Conservation (phyloP, 805 yeast species). For the Ogataea kodamae region DNA sequence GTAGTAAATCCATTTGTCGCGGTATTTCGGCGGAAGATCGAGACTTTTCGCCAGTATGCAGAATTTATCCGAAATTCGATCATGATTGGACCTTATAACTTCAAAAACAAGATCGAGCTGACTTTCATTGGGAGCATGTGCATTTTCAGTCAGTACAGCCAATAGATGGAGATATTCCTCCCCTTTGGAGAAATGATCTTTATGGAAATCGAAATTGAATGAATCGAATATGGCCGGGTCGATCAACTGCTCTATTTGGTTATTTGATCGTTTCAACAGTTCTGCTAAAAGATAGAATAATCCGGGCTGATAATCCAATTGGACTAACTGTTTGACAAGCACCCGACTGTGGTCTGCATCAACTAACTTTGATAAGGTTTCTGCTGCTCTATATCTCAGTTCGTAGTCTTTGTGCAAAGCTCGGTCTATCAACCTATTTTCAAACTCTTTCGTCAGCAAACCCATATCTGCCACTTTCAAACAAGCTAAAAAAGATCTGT, state of each 20-base stretch:
- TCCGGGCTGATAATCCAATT: constrained; percentile 1
- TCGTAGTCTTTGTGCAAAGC: constrained; percentile 39
- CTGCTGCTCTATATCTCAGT: constrained; percentile 40
- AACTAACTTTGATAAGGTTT: constrained; percentile 29
- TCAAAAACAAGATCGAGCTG: constrained; percentile 26
- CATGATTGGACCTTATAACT: constrained; percentile 27
- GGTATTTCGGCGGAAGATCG: constrained; percentile 16
- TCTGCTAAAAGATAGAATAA: constrained; percentile 24
- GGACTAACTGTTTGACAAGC: constrained; percentile 1
- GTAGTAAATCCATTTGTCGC: constrained; percentile 35
- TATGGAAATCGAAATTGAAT: constrained; percentile 33
- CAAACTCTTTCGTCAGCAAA: constrained; percentile 26
- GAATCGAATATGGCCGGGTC: constrained; percentile 1
- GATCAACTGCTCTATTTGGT: too few relatives aligned
- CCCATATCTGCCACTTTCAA: constrained; percentile 15
- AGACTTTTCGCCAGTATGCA: constrained; percentile 25
- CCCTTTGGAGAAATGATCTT: constrained; percentile 34
- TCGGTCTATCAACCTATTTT: constrained; percentile 33
- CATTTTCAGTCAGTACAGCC: constrained; percentile 9
- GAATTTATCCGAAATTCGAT: constrained; percentile 28
- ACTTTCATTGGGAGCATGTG: constrained; percentile 9
- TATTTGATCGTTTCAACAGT: too few relatives aligned
- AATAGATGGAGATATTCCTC: constrained; percentile 35
- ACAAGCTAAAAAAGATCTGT: constrained; percentile 35
- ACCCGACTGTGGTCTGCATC: not conserved